phyloP scores from a whole-genome alignment of 2,329 filamentous ascomycete species.

The Exophiala dermatitidis region DNA sequence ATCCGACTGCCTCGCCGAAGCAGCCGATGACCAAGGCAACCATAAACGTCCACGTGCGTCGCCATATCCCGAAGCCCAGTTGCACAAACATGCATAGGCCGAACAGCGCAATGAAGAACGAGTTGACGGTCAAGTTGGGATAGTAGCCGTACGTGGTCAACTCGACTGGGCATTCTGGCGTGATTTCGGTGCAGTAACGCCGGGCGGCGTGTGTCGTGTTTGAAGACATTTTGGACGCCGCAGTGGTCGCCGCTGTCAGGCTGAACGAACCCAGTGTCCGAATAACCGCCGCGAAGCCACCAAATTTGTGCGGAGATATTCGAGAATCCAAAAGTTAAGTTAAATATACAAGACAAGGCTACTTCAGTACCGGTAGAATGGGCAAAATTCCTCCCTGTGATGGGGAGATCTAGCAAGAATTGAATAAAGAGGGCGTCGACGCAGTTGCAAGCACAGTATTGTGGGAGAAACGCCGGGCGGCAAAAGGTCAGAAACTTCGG shows the following conservation, averaged over 20 bases:
- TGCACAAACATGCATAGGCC: slow-evolving; percentile 44
- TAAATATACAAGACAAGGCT: too few relatives aligned
- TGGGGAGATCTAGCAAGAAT: too few relatives aligned
- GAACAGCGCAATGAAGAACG: slow-evolving; percentile 50
- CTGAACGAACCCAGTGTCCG: background rate
- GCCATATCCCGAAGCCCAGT: slow-evolving; percentile 43
- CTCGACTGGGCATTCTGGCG: slow-evolving; percentile 38
- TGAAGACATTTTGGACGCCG: background rate
- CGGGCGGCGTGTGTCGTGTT: slow-evolving; percentile 11
- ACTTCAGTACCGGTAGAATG: too few relatives aligned
- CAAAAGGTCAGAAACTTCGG: too few relatives aligned
- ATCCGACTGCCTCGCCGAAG: slow-evolving; percentile 49
- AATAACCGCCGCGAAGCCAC: background rate
- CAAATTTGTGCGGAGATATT: too few relatives aligned
- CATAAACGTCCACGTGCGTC: slow-evolving; percentile 51
- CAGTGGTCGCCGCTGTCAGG: background rate
- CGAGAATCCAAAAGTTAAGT: too few relatives aligned
- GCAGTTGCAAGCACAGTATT: too few relatives aligned
- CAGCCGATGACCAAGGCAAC: slow-evolving; percentile 42
- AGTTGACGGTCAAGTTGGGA: slow-evolving; percentile 47
- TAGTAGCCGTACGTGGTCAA: slow-evolving; percentile 49
- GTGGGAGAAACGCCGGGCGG: too few relatives aligned
- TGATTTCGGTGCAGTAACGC: slow-evolving; percentile 32
- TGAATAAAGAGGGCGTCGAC: too few relatives aligned
- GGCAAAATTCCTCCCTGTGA: too few relatives aligned